phyloP scores from a whole-genome alignment of 192 early-diverging fungal genomes.

The Tieghemiomyces parasiticus region DNA sequence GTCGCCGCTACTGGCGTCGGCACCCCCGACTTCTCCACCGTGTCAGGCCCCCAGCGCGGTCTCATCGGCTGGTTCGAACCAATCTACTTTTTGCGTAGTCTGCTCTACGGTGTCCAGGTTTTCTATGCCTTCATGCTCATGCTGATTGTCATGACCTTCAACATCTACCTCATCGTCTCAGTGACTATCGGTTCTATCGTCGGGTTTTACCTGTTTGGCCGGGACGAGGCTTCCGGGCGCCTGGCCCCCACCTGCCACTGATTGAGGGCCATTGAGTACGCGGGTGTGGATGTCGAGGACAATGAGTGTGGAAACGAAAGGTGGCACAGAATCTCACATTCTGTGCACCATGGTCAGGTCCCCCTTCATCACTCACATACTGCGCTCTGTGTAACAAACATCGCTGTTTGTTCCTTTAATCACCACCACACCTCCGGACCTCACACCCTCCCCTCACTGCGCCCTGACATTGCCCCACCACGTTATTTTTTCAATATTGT shows the following conservation, averaged over 20 bases:
- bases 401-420: too few species aligned
- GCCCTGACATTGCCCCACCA: too few species aligned
- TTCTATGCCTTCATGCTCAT: constrained; percentile 11
- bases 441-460: too few species aligned
- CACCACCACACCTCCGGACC: too few species aligned
- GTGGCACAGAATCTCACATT: too few species aligned
- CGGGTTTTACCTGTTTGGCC: constrained; percentile 9
- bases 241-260: not conserved
- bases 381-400: too few species aligned
- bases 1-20: not conserved
- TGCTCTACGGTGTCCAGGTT: constrained; percentile 11
- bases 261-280: not conserved
- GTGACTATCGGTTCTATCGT: constrained; percentile 5
- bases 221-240: not conserved
- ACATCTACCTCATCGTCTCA: constrained; percentile 2
- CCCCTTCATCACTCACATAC: too few species aligned
- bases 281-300: not conserved
- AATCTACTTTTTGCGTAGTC: constrained; percentile 5
- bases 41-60: not conserved
- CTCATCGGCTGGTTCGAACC: constrained; percentile 5
- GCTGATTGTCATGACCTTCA: constrained; percentile 9
- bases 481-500: too few species aligned
- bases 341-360: too few species aligned
- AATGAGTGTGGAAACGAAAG: too few species aligned
- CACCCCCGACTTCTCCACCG: not conserved